Percentiles rank a stretch among this genome's conserved stretches.
phyloP scores from a whole-genome alignment of 345 rosid genomes.

The Lagerstroemia speciosa region DNA sequence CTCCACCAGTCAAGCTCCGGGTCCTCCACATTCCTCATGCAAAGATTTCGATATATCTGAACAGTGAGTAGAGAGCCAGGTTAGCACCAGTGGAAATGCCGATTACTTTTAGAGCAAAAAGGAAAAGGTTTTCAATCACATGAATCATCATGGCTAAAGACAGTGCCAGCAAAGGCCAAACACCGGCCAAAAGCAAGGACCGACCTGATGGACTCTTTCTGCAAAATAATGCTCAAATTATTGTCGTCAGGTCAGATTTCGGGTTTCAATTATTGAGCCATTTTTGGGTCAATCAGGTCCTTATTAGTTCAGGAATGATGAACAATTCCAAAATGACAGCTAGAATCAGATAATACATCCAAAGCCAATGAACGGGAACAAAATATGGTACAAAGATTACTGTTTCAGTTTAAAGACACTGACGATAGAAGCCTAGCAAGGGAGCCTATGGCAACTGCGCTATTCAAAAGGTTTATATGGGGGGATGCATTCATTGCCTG shows the following conservation, averaged over 20 bases:
- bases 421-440: neutral
- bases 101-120: slow-evolving; percentile 2
- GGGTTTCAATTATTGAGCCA: slow-evolving; percentile 30
- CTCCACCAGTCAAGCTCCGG: slow-evolving; percentile 35
- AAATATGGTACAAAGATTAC: neutral
- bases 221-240: slow-evolving; percentile 12
- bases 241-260: slow-evolving; percentile 21
- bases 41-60: slow-evolving; percentile 31
- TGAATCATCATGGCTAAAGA: slow-evolving; percentile 5
- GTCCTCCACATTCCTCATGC: slow-evolving; percentile 36
- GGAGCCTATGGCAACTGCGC: neutral
- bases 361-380: neutral
- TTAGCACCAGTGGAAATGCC: too few species aligned
- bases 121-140: slow-evolving; percentile 1
- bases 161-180: slow-evolving; percentile 18
- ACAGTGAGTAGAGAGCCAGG: neutral
- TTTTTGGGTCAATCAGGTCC: slow-evolving; percentile 17
- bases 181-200: slow-evolving; percentile 25
- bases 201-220: slow-evolving; percentile 20
- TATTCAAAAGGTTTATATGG: neutral
- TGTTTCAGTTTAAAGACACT: neutral
- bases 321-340: neutral
- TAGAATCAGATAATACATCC: neutral
- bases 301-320: neutral
- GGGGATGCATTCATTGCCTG: too few species aligned